phyloP scores from a whole-genome alignment of 345 rosid species.

The Iberis pinnata region DNA sequence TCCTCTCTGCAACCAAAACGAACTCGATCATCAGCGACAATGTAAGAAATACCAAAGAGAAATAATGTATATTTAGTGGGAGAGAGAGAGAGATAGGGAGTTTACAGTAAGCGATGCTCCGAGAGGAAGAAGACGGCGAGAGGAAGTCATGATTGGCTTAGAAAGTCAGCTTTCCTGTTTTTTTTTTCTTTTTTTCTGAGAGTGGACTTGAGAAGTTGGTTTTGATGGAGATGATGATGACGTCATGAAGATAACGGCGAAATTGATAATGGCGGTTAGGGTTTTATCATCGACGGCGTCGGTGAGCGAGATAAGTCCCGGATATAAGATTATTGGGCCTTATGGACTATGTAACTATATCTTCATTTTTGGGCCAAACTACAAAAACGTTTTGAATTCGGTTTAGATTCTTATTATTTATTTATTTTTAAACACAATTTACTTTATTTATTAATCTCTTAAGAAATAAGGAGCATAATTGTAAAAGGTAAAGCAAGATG shows the following conservation, averaged over 20 bases:
- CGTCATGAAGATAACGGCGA: constrained; percentile 15
- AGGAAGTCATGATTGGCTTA: constrained; percentile 9
- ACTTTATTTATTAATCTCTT: no score
- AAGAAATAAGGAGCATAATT: no score
- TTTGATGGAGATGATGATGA: constrained; percentile 7
- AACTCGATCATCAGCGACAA: constrained; percentile 10
- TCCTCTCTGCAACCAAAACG: constrained; percentile 39
- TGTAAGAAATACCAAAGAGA: neutral
- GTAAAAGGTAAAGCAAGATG: no score
- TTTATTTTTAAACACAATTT: no score
- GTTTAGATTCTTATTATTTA: no score
- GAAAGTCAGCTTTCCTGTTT: neutral
- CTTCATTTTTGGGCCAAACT: neutral
- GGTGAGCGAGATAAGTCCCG: constrained; percentile 3
- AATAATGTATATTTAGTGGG: neutral
- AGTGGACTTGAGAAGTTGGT: neutral
- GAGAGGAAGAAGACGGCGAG: constrained; percentile 29
- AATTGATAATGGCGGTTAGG: constrained; percentile 19
- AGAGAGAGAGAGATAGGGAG: neutral
- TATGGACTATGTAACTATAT: neutral
- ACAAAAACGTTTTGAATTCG: no score
- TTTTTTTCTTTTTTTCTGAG: neutral
- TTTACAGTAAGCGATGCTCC: constrained; percentile 26
- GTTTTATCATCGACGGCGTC: constrained; percentile 11
- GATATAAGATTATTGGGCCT: neutral